A percentile compares a stretch with the other conserved stretches of the same genome.
These are phyloP conservation scores for Linum lewisii DNA, from an alignment of 345 rosid genomes.

Conservation along the genomic window DNA sequence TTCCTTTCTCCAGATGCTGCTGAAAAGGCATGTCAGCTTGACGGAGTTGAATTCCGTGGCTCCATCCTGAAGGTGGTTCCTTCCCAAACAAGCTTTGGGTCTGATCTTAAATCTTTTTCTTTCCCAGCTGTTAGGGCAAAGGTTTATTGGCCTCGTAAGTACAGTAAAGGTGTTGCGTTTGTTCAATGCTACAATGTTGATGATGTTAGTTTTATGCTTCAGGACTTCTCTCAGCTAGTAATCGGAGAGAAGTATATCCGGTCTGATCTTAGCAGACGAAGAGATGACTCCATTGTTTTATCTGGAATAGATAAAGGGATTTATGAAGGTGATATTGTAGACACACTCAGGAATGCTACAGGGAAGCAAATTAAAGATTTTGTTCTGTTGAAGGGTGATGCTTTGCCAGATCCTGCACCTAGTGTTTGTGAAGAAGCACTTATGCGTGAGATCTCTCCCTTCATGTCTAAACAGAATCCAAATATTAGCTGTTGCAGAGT, in stretches of 20 bases:
- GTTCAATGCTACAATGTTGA: slow-evolving; percentile 31
- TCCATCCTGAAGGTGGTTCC: slow-evolving; percentile 46
- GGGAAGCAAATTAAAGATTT: slow-evolving; percentile 39
- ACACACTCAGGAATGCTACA: slow-evolving; percentile 38
- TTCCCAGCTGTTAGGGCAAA: slow-evolving; percentile 68
- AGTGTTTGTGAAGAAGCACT: slow-evolving; percentile 49
- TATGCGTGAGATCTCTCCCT: slow-evolving; percentile 39
- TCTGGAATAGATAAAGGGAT: slow-evolving; percentile 49
- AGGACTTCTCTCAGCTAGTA: slow-evolving; percentile 30
- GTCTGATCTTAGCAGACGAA: slow-evolving; percentile 31
- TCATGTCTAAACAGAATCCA: slow-evolving; percentile 49
- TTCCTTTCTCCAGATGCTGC: slow-evolving; percentile 74
- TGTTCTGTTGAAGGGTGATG: slow-evolving; percentile 44
- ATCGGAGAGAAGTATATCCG: slow-evolving; percentile 38
- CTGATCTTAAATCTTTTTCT: slow-evolving; percentile 36
- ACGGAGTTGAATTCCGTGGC: slow-evolving; percentile 44
- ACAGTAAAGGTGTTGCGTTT: slow-evolving; percentile 46
- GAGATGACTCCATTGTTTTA: slow-evolving; percentile 33
- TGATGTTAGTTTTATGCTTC: slow-evolving; percentile 35
- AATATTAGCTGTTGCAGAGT: slow-evolving; percentile 40
- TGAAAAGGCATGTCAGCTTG: slow-evolving; percentile 47
- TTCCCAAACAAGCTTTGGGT: slow-evolving; percentile 35
- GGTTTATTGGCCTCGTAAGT: slow-evolving; percentile 62
- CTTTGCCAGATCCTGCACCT: slow-evolving; percentile 34
- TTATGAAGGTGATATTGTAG: slow-evolving; percentile 53